Conservation (phyloP, 495 filamentous ascomycete genomes). For the Mytilinidion resinicola region DNA sequence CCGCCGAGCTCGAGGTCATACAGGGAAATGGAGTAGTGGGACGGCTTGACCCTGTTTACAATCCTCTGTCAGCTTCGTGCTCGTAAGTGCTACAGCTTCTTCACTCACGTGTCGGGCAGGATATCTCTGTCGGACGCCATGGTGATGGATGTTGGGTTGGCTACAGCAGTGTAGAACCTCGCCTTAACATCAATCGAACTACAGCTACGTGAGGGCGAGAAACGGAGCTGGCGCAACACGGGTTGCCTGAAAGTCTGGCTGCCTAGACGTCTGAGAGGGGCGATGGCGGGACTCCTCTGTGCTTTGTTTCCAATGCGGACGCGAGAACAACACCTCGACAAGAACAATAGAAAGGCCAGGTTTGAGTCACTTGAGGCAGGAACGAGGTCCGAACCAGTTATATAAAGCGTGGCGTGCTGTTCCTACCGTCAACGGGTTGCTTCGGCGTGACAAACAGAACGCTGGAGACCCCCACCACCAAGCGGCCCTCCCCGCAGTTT, state of each 20-base stretch:
- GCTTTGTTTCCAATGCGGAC: neutral
- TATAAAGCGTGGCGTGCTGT: neutral
- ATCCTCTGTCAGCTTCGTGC: no score
- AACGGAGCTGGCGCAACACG: no score
- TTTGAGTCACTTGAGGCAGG: no score
- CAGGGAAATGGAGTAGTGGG: conserved; percentile 78
- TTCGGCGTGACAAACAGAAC: no score
- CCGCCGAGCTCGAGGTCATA: conserved; percentile 67
- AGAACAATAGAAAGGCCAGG: neutral
- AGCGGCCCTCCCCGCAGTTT: no score
- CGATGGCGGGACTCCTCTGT: neutral
- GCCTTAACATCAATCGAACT: neutral
- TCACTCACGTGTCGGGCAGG: conserved; percentile 1
- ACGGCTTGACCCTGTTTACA: conserved; percentile 60
- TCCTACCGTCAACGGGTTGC: no score
- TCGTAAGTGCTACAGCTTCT: no score
- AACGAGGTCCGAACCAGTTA: neutral
- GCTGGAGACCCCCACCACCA: no score
- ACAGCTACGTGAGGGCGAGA: no score
- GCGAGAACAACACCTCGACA: neutral
- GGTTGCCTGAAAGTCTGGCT: neutral
- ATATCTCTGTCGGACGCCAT: conserved; percentile 10
- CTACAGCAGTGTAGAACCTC: neutral
- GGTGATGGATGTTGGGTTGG: neutral
- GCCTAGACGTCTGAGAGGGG: neutral